Evolutionary conservation across 768 basidiomycete species (phyloP), one percentile per base, ranked within the genome.

Genomic region (Leccinellum luteum): DNA sequence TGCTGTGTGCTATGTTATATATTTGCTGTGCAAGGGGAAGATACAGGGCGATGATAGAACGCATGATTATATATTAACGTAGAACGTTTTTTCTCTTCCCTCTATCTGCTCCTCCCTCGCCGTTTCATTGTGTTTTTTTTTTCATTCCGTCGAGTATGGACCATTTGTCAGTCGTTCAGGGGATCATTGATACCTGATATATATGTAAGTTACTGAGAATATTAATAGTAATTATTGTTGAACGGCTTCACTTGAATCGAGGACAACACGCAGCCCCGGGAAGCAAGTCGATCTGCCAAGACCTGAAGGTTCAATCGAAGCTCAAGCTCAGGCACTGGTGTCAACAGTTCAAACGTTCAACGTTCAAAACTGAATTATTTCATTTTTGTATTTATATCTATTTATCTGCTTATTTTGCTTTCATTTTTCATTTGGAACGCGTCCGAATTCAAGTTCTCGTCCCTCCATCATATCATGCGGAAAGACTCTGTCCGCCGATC

Each of bases 131-230:
- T 43, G 41, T 41, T 41, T 41, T 43, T 21, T 56, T 57, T 57
- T 56, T 56, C 61, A 58, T 60, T 64, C 63, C 64, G 63, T 60
- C 50, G 60, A 57, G 61, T 57, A 71, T 66, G 69, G 66, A 66
- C 66, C 5, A 63, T 69, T 60, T 63, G 60, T 69, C 64, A 65
- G 58, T 48, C 51, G n/a, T 17, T 15, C 55, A 57, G 49, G 59
- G 47, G 60, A 54, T 56, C 59, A n/a, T n/a, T n/a, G n/a, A 67
- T 69, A 32, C 31, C 60, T 61, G 62, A 61, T 70, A 64, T 59
- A 67, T 69, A 60, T 69, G 67, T 71, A 71, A 69, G 60, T 56
- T 60, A 67, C 19, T 6, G 19, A 43, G 19, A 21, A 43, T 21
- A 43, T 43, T 43, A 43, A 43, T 43, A 6, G 6, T 43, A 19